Conservation (phyloP, 1,284 basidiomycete species). For the Garcileccinum viscosum region DNA sequence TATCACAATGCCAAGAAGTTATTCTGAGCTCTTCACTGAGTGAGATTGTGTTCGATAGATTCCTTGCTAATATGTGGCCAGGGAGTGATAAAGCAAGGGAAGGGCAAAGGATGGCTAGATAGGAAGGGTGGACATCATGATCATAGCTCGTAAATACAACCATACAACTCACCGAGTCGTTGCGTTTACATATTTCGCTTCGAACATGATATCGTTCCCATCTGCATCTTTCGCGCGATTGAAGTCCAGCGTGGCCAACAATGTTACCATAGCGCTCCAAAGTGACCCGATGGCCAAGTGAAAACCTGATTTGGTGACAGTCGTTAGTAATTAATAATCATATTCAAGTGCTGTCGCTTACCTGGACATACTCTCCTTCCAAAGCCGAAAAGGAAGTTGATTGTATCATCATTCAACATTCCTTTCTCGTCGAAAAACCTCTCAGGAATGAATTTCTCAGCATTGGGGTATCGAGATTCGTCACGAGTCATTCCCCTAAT, state of each 20-base stretch:
- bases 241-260: slow-evolving; percentile 35
- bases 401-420: slow-evolving; percentile 21
- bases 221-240: slow-evolving; percentile 21
- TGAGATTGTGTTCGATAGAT: slow-evolving; percentile 9
- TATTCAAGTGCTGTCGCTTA: background rate
- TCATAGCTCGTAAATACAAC: background rate
- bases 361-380: slow-evolving; percentile 33
- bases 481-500: slow-evolving; percentile 34
- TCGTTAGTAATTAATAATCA: background rate
- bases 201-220: slow-evolving; percentile 25
- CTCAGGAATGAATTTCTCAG: slow-evolving; percentile 28
- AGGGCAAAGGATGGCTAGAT: background rate
- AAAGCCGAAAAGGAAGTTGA: slow-evolving; percentile 31
- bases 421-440: slow-evolving; percentile 25
- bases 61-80: slow-evolving; percentile 18
- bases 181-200: slow-evolving; percentile 15
- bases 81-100: slow-evolving; percentile 5
- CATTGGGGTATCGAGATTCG: slow-evolving; percentile 18
- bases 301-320: slow-evolving; percentile 16
- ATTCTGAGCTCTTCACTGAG: slow-evolving; percentile 4
- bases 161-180: slow-evolving; percentile 20
- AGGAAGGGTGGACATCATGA: background rate
- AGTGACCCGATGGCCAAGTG: slow-evolving; percentile 23
- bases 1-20: too few species aligned
- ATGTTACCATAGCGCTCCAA: slow-evolving; percentile 30